phyloP scores from a whole-genome alignment of 1,139 yeast genomes.

The Kazachstania sp. region DNA sequence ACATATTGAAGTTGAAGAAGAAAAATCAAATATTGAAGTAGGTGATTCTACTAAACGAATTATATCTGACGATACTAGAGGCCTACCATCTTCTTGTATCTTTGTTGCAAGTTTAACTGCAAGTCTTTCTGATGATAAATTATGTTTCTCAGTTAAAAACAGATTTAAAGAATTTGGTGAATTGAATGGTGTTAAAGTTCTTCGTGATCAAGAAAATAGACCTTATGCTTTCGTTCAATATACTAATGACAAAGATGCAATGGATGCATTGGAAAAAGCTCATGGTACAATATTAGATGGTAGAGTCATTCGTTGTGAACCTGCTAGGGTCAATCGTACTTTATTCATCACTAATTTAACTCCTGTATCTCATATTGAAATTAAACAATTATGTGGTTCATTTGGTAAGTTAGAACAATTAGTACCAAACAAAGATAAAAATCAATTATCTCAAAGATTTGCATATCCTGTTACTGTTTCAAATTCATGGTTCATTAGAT shows the following conservation, averaged over 20 bases:
- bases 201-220: slow-evolving; percentile 71
- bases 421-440: slow-evolving; percentile 40
- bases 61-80: slow-evolving; percentile 20
- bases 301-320: slow-evolving; percentile 75
- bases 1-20: slow-evolving; percentile 11
- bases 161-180: slow-evolving; percentile 64
- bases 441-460: slow-evolving; percentile 30
- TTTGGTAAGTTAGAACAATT: slow-evolving; percentile 74
- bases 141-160: slow-evolving; percentile 56
- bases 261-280: slow-evolving; percentile 56
- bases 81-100: slow-evolving; percentile 75
- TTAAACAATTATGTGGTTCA: slow-evolving; percentile 36
- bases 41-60: neutral
- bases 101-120: slow-evolving; percentile 78
- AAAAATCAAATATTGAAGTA: neutral
- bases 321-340: slow-evolving; percentile 85
- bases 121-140: slow-evolving; percentile 54
- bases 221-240: slow-evolving; percentile 96
- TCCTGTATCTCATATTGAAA: slow-evolving; percentile 22
- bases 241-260: slow-evolving; percentile 60
- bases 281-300: slow-evolving; percentile 66
- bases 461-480: slow-evolving; percentile 24
- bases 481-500: slow-evolving; percentile 70
- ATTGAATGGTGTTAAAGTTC: slow-evolving; percentile 68
- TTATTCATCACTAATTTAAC: slow-evolving; percentile 40